Conservation (phyloP, 1,284 basidiomycete genomes). For the Ceratobasidium sp. region DNA sequence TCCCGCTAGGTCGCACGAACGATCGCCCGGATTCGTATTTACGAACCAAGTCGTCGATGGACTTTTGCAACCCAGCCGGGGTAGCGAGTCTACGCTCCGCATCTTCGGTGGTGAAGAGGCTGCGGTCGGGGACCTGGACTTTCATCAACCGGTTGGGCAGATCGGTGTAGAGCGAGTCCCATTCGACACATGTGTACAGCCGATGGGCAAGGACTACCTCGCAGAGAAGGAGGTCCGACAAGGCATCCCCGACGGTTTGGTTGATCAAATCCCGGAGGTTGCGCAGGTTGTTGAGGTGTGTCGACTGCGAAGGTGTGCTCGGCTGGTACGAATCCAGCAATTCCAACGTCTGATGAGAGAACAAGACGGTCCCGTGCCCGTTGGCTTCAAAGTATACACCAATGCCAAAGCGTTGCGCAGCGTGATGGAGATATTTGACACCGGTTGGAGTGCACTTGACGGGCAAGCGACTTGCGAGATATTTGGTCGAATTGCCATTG, state of each 20-base stretch:
- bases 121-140: conserved; percentile 86
- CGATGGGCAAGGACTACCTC: conserved; percentile 91
- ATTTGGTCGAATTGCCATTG: conserved; percentile 96
- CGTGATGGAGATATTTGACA: conserved; percentile 98
- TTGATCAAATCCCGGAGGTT: conserved; percentile 90
- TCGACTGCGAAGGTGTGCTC: conserved; percentile 77
- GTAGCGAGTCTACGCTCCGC: conserved; percentile 88
- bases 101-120: conserved; percentile 88
- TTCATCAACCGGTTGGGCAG: conserved; percentile 97
- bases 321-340: conserved; percentile 70
- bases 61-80: conserved; percentile 82
- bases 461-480: conserved; percentile 83
- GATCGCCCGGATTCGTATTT: conserved; percentile 85
- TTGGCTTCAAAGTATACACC: conserved; percentile 99
- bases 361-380: conserved; percentile 96
- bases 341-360: conserved; percentile 76
- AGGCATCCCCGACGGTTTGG: conserved; percentile 97
- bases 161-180: conserved; percentile 94
- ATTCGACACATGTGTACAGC: conserved; percentile 82
- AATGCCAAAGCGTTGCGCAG: conserved; percentile 90
- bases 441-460: conserved; percentile 96
- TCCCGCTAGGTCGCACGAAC: conserved; percentile 97
- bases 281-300: conserved; percentile 76
- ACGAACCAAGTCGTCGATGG: conserved; percentile 83
- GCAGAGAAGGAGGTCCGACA: conserved; percentile 96